Conservation (phyloP, 2,329 filamentous ascomycete species). For the Aureobasidium pullulans region DNA sequence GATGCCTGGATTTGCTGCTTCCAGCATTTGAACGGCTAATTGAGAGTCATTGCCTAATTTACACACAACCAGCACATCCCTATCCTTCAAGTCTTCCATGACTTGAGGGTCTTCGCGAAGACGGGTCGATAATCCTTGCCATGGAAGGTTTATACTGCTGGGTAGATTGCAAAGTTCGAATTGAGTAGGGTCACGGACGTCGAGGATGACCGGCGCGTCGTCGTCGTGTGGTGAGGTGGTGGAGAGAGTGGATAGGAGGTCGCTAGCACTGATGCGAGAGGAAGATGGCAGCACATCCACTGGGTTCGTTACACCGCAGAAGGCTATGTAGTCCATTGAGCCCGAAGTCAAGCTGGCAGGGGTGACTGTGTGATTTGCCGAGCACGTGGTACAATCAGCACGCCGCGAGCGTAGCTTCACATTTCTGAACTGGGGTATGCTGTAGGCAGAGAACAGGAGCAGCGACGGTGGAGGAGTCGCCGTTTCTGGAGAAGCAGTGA, state of each 20-base stretch:
- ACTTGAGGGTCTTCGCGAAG: slow-evolving; percentile 19
- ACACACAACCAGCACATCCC: slow-evolving; percentile 61
- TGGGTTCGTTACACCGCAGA: slow-evolving; percentile 62
- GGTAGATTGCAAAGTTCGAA: slow-evolving; percentile 72
- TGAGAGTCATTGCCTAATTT: slow-evolving; percentile 74
- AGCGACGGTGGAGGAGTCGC: slow-evolving; percentile 31
- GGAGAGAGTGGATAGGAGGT: slow-evolving; percentile 30
- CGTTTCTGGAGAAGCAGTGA: slow-evolving; percentile 38
- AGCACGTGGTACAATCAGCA: slow-evolving; percentile 69
- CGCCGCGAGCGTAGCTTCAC: slow-evolving; percentile 66
- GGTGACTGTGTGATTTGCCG: slow-evolving; percentile 54
- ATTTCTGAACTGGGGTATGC: slow-evolving; percentile 57
- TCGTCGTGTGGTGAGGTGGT: not conserved
- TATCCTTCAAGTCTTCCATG: slow-evolving; percentile 35
- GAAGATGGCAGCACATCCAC: slow-evolving; percentile 45
- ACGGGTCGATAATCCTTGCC: slow-evolving; percentile 45
- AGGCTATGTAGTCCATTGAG: slow-evolving; percentile 73
- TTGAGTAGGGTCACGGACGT: slow-evolving; percentile 78
- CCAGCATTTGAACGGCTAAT: slow-evolving; percentile 57
- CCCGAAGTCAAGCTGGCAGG: slow-evolving; percentile 55
- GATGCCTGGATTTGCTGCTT: slow-evolving; percentile 52
- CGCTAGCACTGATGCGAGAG: slow-evolving; percentile 37
- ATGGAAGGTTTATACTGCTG: slow-evolving; percentile 69
- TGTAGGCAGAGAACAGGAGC: slow-evolving; percentile 50
- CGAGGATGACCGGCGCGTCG: slow-evolving; percentile 44